Percentiles rank a stretch among this genome's conserved stretches.
Conservation (phyloP, 1,284 basidiomycete species). For the Ceratobasidium sp. region DNA sequence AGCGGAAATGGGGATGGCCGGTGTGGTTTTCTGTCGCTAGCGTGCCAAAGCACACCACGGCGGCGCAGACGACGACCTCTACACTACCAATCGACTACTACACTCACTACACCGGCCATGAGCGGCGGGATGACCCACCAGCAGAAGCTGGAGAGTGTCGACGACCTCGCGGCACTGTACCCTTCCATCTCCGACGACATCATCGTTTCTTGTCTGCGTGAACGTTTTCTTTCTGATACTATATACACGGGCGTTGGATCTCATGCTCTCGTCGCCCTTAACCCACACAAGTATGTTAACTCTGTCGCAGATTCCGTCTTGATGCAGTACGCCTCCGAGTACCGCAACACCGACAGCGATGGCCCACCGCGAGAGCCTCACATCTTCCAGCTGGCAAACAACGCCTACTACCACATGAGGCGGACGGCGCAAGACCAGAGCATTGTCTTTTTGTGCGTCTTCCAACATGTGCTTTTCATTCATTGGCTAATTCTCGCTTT, state of each 20-base stretch:
- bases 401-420: slow-evolving; percentile 96
- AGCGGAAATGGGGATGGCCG: slow-evolving; percentile 30
- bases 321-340: slow-evolving; percentile 82
- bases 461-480: slow-evolving; percentile 1
- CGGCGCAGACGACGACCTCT: slow-evolving; percentile 18
- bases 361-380: slow-evolving; percentile 70
- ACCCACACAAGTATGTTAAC: slow-evolving; percentile 85
- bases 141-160: slow-evolving; percentile 43
- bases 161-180: slow-evolving; percentile 47
- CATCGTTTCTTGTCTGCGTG: slow-evolving; percentile 80
- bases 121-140: slow-evolving; percentile 40
- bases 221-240: slow-evolving; percentile 82
- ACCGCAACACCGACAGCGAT: slow-evolving; percentile 66
- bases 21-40: slow-evolving; percentile 37
- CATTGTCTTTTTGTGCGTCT: slow-evolving; percentile 77
- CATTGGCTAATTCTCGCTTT: slow-evolving; percentile 3
- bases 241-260: slow-evolving; percentile 82
- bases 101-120: slow-evolving; percentile 25
- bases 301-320: slow-evolving; percentile 81
- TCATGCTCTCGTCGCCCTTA: slow-evolving; percentile 77
- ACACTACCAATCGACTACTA: slow-evolving; percentile 19
- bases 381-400: slow-evolving; percentile 87
- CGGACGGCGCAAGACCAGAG: slow-evolving; percentile 93
- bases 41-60: slow-evolving; percentile 28
- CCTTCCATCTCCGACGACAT: slow-evolving; percentile 63